A percentile compares a stretch with the other conserved stretches of the same genome.
Evolutionary conservation across 805 yeast genomes (phyloP).

Genomic region (Yamadazyma phyllophila): DNA sequence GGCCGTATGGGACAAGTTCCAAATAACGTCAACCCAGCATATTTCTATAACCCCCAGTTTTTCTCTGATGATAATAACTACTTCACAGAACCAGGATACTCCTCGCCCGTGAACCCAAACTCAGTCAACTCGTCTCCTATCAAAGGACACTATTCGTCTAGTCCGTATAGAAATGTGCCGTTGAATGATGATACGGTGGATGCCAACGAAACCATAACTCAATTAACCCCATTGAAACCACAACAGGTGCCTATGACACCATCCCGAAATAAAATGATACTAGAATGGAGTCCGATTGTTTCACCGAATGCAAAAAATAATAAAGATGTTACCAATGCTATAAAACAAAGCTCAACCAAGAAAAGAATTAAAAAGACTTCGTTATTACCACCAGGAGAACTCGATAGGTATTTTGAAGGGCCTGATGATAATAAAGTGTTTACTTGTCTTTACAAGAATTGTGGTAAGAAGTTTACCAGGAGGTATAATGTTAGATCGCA

Average conservation of each 20-base stretch:
- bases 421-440: conserved; percentile 71
- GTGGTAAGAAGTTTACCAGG: conserved; percentile 82
- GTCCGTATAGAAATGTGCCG: conserved; percentile 19
- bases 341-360: conserved; percentile 46
- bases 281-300: conserved; percentile 47
- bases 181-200: conserved; percentile 32
- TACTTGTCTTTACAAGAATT: conserved; percentile 70
- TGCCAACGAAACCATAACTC: conserved; percentile 39
- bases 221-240: conserved; percentile 38
- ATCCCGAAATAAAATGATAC: conserved; percentile 25
- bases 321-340: conserved; percentile 27
- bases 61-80: conserved; percentile 28
- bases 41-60: conserved; percentile 39
- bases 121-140: conserved; percentile 33
- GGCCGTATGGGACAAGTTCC: conserved; percentile 19
- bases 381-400: conserved; percentile 82
- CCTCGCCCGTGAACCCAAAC: conserved; percentile 23
- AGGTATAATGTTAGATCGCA: conserved; percentile 92
- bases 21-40: conserved; percentile 16
- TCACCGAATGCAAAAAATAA: conserved; percentile 31
- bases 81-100: conserved; percentile 15
- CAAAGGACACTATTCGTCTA: conserved; percentile 16
- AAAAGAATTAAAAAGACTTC: conserved; percentile 56
- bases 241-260: conserved; percentile 33
- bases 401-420: conserved; percentile 79